phyloP scores from a whole-genome alignment of 306 rosid species.

The Datisca glomerata region DNA sequence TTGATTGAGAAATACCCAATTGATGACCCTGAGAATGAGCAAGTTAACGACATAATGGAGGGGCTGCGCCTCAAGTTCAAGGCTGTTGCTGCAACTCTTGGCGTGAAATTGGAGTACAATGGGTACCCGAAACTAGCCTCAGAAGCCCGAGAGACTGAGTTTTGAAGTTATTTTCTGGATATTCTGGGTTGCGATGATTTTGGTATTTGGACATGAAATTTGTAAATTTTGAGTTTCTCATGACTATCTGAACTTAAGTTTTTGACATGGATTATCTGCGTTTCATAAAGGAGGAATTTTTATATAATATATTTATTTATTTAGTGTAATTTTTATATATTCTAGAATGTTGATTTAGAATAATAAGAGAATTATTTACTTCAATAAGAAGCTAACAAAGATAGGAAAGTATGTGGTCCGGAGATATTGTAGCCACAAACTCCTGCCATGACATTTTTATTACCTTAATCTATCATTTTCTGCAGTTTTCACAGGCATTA shows the following conservation, averaged over 20 bases:
- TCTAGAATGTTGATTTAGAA: constrained; percentile 10
- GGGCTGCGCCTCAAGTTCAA: constrained; percentile 60
- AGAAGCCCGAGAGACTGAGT: constrained; percentile 28
- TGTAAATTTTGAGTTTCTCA: not conserved
- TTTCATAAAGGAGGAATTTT: too few relatives aligned
- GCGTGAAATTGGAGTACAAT: constrained; percentile 47
- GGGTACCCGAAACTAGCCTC: constrained; percentile 41
- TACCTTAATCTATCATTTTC: constrained; percentile 7
- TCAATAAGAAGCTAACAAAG: too few relatives aligned
- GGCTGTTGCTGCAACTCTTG: constrained; percentile 50
- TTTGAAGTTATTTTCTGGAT: constrained; percentile 19
- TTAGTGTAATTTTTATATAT: too few relatives aligned
- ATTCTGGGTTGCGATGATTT: not conserved
- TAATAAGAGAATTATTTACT: too few relatives aligned
- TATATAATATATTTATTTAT: too few relatives aligned
- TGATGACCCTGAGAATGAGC: constrained; percentile 51
- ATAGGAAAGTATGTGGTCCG: too few relatives aligned
- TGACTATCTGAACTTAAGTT: too few relatives aligned
- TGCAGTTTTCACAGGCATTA: constrained; percentile 19
- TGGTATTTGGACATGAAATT: not conserved
- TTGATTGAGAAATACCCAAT: constrained; percentile 46
- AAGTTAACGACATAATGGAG: constrained; percentile 55
- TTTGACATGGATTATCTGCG: not conserved
- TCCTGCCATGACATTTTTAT: constrained; percentile 1
- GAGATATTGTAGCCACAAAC: constrained; percentile 11